Conservation (phyloP, 306 rosid genomes). For the Chamaecrista fasciculata region DNA sequence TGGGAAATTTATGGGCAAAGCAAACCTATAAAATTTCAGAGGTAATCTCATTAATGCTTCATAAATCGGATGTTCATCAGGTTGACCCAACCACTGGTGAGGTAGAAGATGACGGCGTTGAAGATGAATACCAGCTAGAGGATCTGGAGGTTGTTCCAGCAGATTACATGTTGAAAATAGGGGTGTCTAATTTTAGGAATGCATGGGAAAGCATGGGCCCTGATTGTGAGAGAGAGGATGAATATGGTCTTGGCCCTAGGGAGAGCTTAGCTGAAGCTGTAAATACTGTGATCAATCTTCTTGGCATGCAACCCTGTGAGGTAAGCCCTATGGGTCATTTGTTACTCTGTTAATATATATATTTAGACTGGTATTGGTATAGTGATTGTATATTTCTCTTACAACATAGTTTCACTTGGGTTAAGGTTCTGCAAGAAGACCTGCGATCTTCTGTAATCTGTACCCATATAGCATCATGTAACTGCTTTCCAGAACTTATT, state of each 20-base stretch:
- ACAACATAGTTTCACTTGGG: background rate
- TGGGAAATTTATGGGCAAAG: constrained; percentile 2
- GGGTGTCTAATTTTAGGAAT: constrained; percentile 84
- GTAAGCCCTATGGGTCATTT: constrained; percentile 38
- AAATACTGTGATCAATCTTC: constrained; percentile 71
- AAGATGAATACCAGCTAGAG: constrained; percentile 96
- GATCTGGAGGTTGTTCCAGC: constrained; percentile 91
- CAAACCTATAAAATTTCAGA: constrained; percentile 18
- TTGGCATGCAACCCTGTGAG: constrained; percentile 99
- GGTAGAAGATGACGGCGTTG: constrained; percentile 90
- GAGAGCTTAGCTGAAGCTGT: constrained; percentile 91
- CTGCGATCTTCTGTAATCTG: background rate
- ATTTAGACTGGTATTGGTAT: constrained; percentile 18
- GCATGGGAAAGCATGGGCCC: constrained; percentile 90
- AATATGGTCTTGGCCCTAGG: constrained; percentile 92
- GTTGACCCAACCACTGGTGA: constrained; percentile 86
- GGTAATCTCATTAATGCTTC: constrained; percentile 15
- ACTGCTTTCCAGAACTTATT: background rate
- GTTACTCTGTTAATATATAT: constrained; percentile 7
- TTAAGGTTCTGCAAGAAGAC: constrained; percentile 14
- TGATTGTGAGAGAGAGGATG: constrained; percentile 85
- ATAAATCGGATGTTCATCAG: constrained; percentile 42
- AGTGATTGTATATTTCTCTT: constrained; percentile 21
- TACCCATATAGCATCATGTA: background rate
- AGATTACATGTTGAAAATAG: constrained; percentile 81